Evolutionary conservation across 805 yeast genomes (phyloP).

Genomic region (Saccharomycopsis lassenensis): DNA sequence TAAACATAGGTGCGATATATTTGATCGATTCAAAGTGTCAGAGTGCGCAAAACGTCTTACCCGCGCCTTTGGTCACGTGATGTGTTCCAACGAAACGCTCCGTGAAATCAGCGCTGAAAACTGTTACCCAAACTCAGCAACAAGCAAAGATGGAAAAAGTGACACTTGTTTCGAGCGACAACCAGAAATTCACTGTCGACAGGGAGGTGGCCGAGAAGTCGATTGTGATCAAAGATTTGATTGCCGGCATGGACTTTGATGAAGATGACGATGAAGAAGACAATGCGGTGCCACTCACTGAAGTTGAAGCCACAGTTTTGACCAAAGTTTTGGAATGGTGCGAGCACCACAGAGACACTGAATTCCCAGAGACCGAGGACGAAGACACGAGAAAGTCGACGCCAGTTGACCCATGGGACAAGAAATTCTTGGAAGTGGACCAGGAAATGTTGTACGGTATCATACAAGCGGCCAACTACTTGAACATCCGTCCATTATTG

Average conservation of each 20-base stretch:
- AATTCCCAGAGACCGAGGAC: constrained; percentile 70
- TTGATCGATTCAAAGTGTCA: no score
- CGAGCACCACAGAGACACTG: constrained; percentile 79
- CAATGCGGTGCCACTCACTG: constrained; percentile 79
- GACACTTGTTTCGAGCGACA: constrained; percentile 65
- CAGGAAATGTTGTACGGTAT: constrained; percentile 81
- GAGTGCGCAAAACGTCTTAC: no score
- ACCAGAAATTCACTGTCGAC: constrained; percentile 68
- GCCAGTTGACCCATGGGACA: constrained; percentile 94
- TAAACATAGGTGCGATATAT: no score
- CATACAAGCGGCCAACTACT: constrained; percentile 69
- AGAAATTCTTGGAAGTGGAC: constrained; percentile 85
- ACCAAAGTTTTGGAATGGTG: constrained; percentile 94
- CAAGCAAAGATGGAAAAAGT: no score
- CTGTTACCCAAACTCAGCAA: no score
- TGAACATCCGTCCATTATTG: constrained; percentile 62
- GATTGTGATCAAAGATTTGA: constrained; percentile 73
- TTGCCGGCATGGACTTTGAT: constrained; percentile 60
- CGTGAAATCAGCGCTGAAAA: no score
- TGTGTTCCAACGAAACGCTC: no score
- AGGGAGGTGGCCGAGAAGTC: constrained; percentile 80
- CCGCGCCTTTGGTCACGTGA: no score
- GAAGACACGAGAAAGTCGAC: constrained; percentile 80
- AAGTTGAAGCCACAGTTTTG: constrained; percentile 77
- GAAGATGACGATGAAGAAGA: constrained; percentile 55